These are phyloP conservation scores for Chalciporus piperatoides DNA, from an alignment of 1,284 basidiomycete genomes.

Conservation along the genomic window DNA sequence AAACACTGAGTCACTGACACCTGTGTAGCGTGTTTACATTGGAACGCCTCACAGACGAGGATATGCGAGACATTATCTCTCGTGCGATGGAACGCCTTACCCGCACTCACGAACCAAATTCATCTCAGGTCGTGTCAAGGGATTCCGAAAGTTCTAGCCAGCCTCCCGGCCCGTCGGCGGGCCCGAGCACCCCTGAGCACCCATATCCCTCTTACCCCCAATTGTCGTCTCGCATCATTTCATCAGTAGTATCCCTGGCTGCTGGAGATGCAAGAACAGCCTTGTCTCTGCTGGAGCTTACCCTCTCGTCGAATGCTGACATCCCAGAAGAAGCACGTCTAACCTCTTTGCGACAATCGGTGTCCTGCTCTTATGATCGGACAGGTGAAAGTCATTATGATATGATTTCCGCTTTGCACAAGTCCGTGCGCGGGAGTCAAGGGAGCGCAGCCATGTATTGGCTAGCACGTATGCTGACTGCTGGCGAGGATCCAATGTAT, in stretches of 20 bases:
- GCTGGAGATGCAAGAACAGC: conserved; percentile 71
- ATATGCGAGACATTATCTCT: conserved; percentile 50
- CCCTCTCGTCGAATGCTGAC: conserved; percentile 41
- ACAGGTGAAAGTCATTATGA: conserved; percentile 79
- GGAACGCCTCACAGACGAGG: conserved; percentile 56
- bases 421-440: conserved; percentile 78
- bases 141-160: conserved; percentile 16
- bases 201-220: conserved; percentile 39
- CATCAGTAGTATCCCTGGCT: conserved; percentile 55
- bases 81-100: conserved; percentile 47
- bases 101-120: not conserved
- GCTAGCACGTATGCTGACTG: conserved; percentile 79
- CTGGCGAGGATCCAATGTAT: conserved; percentile 88
- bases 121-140: conserved; percentile 1
- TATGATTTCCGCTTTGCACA: conserved; percentile 87
- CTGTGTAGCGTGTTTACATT: conserved; percentile 58
- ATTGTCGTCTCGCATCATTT: conserved; percentile 46
- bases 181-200: conserved; percentile 6
- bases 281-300: conserved; percentile 62
- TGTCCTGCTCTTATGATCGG: conserved; percentile 67
- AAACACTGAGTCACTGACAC: conserved; percentile 17
- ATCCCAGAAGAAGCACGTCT: conserved; percentile 46
- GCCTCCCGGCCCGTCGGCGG: conserved; percentile 15
- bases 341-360: conserved; percentile 48
- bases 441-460: conserved; percentile 85